Base-by-base conservation (phyloP, 352 stramenopile genomes). In the Pythium grandisporangium region DNA sequence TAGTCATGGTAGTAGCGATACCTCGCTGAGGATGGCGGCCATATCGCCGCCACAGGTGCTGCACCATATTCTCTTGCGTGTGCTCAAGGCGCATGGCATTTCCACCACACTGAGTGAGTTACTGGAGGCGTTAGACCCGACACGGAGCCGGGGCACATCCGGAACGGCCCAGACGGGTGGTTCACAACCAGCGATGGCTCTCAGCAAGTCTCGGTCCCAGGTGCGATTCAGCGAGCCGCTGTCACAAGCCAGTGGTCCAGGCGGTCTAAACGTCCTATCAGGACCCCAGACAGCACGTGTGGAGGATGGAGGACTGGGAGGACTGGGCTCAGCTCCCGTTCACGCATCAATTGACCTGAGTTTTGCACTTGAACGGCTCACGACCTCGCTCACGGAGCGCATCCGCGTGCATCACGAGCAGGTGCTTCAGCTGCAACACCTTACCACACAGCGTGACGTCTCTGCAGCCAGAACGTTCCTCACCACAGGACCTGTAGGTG, bases 21-120 rank as follows among this genome's bases (percentile, higher is more conserved):
- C 54, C 0, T 37, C 24, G n/a, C 44, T 40, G 1, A 41, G 57
- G 12, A 25, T n/a, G 2, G 57, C 46, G 2, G n/a, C n/a, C n/a
- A n/a, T n/a, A n/a, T n/a, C n/a, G n/a, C n/a, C n/a, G n/a, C n/a
- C n/a, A n/a, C n/a, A n/a, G n/a, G n/a, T n/a, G n/a, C 42, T 81
- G 7, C 55, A 49, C 24, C 43, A 57, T 22, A 53, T 61, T 3
- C 68, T 82, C 16, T 30, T 72, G 2, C 42, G 45, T 8, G 50
- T 63, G 1, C 53, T 82, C 6, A 58, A 72, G 30, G 19, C 20
- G 0, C 60, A 74, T 33, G 63, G 64, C 2, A 49, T 67, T 0
- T 25, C 38, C 2, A 39, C 66, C 0, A 58, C 58, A 14, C 26
- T 66, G 2, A 21, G 32, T 0, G 58, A 73, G 10, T 48, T 85